A percentile compares a stretch with the other conserved stretches of the same genome.
These are phyloP conservation scores for Anthoceros angustus DNA, from an alignment of 225 moss, liverwort and hornwort genomes.

Conservation along the genomic window DNA sequence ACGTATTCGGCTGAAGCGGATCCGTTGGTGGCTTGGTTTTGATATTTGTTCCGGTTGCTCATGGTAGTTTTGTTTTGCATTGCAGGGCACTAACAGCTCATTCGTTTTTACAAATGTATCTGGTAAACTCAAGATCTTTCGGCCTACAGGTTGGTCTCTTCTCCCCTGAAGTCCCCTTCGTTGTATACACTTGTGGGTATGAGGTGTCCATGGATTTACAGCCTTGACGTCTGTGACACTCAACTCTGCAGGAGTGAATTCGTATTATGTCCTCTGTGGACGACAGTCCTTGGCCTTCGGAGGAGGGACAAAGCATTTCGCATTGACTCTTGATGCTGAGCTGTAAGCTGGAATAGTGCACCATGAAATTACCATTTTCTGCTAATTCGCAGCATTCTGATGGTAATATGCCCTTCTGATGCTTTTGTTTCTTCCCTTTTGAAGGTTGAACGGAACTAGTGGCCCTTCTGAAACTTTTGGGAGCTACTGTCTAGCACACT, in stretches of 20 bases:
- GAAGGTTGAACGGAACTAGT: conserved; percentile 70
- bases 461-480: conserved; percentile 76
- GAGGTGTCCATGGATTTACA: conserved; percentile 2
- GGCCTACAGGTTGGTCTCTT: conserved; percentile 28
- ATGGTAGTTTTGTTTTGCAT: not conserved
- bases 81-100: conserved; percentile 66
- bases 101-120: conserved; percentile 72
- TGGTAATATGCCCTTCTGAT: not conserved
- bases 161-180: not conserved
- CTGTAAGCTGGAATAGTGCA: conserved; percentile 23
- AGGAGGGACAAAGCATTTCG: conserved; percentile 69
- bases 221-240: not conserved
- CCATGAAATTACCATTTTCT: not conserved
- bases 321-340: conserved; percentile 69
- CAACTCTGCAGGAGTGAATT: conserved; percentile 42
- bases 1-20: not conserved
- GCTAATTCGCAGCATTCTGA: not conserved
- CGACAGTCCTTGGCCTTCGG: conserved; percentile 63
- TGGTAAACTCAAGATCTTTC: conserved; percentile 45
- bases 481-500: conserved; percentile 56
- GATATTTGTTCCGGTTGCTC: not conserved
- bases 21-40: not conserved
- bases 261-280: conserved; percentile 68
- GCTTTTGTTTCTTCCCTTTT: not conserved
- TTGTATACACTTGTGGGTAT: not conserved